These are phyloP conservation scores for Centrapalus pauciflorus DNA, from an alignment of 129 eudicot species.

Conservation along the genomic window DNA sequence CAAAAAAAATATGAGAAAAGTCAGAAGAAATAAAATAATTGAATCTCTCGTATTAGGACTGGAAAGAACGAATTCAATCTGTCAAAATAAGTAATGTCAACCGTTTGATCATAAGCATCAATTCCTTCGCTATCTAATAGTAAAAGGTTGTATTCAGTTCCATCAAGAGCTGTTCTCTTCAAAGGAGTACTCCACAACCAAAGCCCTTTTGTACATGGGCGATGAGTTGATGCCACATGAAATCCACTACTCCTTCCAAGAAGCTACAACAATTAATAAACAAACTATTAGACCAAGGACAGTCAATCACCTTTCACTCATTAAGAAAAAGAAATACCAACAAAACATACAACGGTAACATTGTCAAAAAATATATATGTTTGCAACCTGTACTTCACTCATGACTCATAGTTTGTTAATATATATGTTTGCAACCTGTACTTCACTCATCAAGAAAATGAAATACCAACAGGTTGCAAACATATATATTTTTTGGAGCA, in stretches of 20 bases:
- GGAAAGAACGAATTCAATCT: slow-evolving; percentile 3
- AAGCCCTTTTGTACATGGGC: slow-evolving; percentile 97
- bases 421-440: neutral
- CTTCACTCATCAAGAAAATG: too few species aligned
- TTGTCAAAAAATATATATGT: neutral
- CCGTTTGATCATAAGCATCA: slow-evolving; percentile 99
- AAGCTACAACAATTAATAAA: slow-evolving; percentile 45
- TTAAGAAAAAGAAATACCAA: slow-evolving; percentile 3
- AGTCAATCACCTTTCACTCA: neutral
- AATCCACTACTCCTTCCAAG: slow-evolving; percentile 97
- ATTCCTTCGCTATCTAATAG: slow-evolving; percentile 97
- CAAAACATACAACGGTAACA: neutral
- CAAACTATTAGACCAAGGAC: slow-evolving; percentile 8
- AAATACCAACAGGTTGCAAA: too few species aligned
- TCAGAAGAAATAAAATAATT: neutral
- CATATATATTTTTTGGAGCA: too few species aligned
- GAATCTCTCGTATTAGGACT: neutral
- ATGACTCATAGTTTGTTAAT: neutral
- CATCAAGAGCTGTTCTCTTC: slow-evolving; percentile 92
- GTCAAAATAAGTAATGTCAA: slow-evolving; percentile 29
- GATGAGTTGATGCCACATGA: slow-evolving; percentile 95
- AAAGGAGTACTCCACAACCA: slow-evolving; percentile 98
- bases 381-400: neutral
- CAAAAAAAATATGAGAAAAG: neutral
- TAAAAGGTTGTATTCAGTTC: slow-evolving; percentile 82